These are phyloP conservation scores for Lactarius sp. DNA, from an alignment of 768 basidiomycete genomes.

Conservation along the genomic window DNA sequence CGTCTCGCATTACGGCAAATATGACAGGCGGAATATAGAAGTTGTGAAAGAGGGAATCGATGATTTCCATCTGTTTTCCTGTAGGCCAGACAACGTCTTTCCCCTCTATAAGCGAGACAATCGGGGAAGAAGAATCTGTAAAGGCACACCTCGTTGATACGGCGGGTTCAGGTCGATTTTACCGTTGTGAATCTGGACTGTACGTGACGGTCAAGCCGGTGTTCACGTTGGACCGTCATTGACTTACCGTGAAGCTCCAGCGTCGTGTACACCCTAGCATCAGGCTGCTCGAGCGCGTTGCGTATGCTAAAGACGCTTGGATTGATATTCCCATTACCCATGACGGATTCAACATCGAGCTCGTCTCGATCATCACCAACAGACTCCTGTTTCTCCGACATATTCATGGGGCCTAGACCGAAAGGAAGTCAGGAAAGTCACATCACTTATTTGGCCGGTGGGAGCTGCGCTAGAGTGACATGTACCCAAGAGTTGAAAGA, in stretches of 20 bases:
- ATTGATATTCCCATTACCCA: constrained; percentile 23
- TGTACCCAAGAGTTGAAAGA: not conserved
- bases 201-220: not conserved
- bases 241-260: constrained; percentile 27
- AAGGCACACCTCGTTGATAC: constrained; percentile 61
- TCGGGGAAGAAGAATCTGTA: not conserved
- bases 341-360: constrained; percentile 20
- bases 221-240: not conserved
- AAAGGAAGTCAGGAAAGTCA: no score
- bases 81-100: constrained; percentile 75
- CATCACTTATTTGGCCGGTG: no score
- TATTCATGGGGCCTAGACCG: not conserved
- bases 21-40: constrained; percentile 50
- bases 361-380: constrained; percentile 16
- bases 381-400: constrained; percentile 10
- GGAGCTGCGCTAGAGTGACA: no score
- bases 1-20: constrained; percentile 38
- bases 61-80: constrained; percentile 52
- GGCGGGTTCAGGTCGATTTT: constrained; percentile 63
- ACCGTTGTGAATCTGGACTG: constrained; percentile 65
- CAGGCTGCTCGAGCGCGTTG: constrained; percentile 26
- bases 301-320: constrained; percentile 27
- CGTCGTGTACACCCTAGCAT: constrained; percentile 28
- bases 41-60: constrained; percentile 52
- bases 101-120: not conserved